phyloP scores from a whole-genome alignment of 768 basidiomycete species.

The Collybia sp. region DNA sequence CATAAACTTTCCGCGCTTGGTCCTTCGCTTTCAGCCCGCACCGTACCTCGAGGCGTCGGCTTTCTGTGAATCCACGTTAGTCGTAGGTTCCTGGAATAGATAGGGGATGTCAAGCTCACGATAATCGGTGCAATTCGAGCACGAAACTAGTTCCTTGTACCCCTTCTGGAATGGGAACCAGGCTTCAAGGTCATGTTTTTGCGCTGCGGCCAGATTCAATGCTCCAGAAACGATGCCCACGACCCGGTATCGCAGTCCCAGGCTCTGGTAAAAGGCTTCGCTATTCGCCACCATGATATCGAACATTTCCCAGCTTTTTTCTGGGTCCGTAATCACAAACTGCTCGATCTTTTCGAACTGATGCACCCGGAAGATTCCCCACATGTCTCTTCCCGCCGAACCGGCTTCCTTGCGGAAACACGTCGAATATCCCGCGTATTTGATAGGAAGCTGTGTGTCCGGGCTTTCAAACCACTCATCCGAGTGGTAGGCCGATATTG shows the following conservation, averaged over 20 bases:
- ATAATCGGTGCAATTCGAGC: constrained; percentile 99
- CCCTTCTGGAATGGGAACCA: constrained; percentile 98
- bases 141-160: constrained; percentile 97
- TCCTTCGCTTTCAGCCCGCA: constrained; percentile 91
- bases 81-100: not conserved
- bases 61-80: constrained; percentile 50
- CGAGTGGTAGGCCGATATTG: constrained; percentile 91
- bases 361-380: constrained; percentile 99
- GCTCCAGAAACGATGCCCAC: constrained; percentile 96
- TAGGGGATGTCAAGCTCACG: constrained; percentile 55
- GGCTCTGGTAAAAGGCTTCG: constrained; percentile 95
- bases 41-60: constrained; percentile 86
- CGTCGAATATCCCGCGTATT: constrained; percentile 86
- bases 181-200: constrained; percentile 97
- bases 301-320: constrained; percentile 92
- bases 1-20: constrained; percentile 88
- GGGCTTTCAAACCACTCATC: constrained; percentile 99
- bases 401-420: constrained; percentile 99
- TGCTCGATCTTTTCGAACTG: constrained; percentile 99
- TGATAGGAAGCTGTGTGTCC: constrained; percentile 85
- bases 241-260: constrained; percentile 87
- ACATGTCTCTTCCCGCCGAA: constrained; percentile 95
- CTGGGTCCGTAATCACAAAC: constrained; percentile 92
- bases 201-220: constrained; percentile 92
- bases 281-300: constrained; percentile 86